Evolutionary conservation across 2,329 filamentous ascomycete genomes (phyloP).

Genomic region (Chaetomium sp.): DNA sequence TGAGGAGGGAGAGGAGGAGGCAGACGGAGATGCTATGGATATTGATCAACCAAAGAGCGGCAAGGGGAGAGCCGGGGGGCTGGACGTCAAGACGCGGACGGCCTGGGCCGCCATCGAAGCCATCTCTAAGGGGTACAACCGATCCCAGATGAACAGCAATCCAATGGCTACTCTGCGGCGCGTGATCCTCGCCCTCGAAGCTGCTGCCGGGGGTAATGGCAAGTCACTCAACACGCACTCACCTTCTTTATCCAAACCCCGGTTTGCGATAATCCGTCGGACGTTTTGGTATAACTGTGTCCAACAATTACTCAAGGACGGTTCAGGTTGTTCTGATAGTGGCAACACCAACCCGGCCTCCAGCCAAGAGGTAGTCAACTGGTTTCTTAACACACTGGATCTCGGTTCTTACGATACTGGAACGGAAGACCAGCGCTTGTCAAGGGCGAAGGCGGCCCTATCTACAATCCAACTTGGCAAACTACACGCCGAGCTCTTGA

Average conservation of each 20-base stretch:
- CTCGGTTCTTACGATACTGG: slow-evolving; percentile 40
- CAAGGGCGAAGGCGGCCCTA: slow-evolving; percentile 40
- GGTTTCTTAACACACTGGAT: slow-evolving; percentile 41
- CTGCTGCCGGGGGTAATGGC: slow-evolving; percentile 4
- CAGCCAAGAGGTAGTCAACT: slow-evolving; percentile 28
- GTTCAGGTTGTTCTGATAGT: slow-evolving; percentile 21
- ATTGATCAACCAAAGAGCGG: slow-evolving; percentile 40
- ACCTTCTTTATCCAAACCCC: slow-evolving; percentile 34
- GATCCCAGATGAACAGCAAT: slow-evolving; percentile 31
- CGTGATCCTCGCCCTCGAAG: slow-evolving; percentile 34
- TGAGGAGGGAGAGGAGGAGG: slow-evolving; percentile 43
- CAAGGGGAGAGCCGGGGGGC: slow-evolving; percentile 7
- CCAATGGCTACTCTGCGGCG: slow-evolving; percentile 34
- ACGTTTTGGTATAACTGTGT: slow-evolving; percentile 48
- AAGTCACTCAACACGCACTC: slow-evolving; percentile 23
- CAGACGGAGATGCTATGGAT: slow-evolving; percentile 64
- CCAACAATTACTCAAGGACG: slow-evolving; percentile 41
- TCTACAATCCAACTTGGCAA: slow-evolving; percentile 37
- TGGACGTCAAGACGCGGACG: slow-evolving; percentile 37
- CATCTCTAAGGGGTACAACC: slow-evolving; percentile 44
- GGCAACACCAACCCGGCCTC: slow-evolving; percentile 19
- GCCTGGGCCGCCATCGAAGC: slow-evolving; percentile 46
- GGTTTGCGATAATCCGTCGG: slow-evolving; percentile 39
- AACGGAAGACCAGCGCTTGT: slow-evolving; percentile 45
- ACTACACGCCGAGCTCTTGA: slow-evolving; percentile 27